Conservation (phyloP, 345 rosid species). For the Acer saccharum region DNA sequence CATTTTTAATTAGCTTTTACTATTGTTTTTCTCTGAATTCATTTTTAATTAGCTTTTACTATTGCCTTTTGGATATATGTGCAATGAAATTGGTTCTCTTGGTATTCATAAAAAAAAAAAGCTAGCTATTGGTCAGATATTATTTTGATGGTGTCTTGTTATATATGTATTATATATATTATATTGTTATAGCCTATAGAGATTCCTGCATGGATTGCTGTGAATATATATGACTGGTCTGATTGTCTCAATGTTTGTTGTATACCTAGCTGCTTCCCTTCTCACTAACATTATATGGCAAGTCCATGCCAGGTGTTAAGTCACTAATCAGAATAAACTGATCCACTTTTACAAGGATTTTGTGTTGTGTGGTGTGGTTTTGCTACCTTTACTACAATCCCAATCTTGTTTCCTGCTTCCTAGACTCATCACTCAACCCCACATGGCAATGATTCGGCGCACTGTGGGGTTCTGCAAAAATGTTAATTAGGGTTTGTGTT, state of each 20-base stretch:
- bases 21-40: slow-evolving; percentile 13
- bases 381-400: slow-evolving; percentile 37
- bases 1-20: not conserved
- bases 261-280: slow-evolving; percentile 72
- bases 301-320: slow-evolving; percentile 36
- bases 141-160: slow-evolving; percentile 12
- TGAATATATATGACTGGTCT: slow-evolving; percentile 40
- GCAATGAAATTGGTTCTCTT: slow-evolving; percentile 40
- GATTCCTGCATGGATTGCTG: slow-evolving; percentile 46
- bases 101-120: slow-evolving; percentile 41
- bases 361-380: slow-evolving; percentile 9
- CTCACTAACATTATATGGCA: slow-evolving; percentile 47
- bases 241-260: slow-evolving; percentile 75
- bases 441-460: slow-evolving; percentile 24
- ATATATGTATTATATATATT: slow-evolving; percentile 17
- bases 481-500: slow-evolving; percentile 15
- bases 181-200: not conserved
- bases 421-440: slow-evolving; percentile 22
- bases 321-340: slow-evolving; percentile 22
- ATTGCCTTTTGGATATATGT: slow-evolving; percentile 33
- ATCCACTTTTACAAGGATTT: slow-evolving; percentile 13
- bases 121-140: slow-evolving; percentile 33
- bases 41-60: not conserved
- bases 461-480: slow-evolving; percentile 17
- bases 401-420: slow-evolving; percentile 27